Base-by-base conservation (phyloP, 2,329 filamentous ascomycete genomes). In the Sporothrix brasiliensis region DNA sequence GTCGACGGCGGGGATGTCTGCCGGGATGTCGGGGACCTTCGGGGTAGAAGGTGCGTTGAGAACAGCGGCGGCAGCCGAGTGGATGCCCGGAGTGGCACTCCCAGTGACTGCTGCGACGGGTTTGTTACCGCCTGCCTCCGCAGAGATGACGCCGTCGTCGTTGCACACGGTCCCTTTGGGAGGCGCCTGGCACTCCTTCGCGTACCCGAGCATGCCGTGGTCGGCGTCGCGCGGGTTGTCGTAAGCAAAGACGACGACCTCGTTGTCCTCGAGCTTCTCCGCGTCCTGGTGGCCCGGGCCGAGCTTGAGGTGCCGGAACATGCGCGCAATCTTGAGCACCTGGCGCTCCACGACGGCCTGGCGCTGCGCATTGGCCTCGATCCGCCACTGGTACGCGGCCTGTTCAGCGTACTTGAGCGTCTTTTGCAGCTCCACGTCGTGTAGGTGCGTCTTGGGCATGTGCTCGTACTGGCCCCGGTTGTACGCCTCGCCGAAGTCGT, bases 401-500 rank as follows among this genome's bases (percentile, higher is more conserved):
- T 47, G 41, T 41, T 30, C 21, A 3, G 13, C 39, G 11, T 63
- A 0, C n/a, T 47, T 60, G 7, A 19, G 13, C 16, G 16, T 24
- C 47, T 19, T 58, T 19, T 39, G 10, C 19, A 39, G 30, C 30
- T 61, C 21, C 3, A 41, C 30, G 4, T 68, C 53, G 16, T 58
- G 10, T 11, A 39, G 16, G 10, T 49, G 39, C 19, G 39, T 24
- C 65, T 56, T 56, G 65, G 13, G 14, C 49, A 68, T 69, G 60
- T 34, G 41, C 44, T n/a, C 21, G 27, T 69, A 30, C 6, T 24
- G 10, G 21, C 27, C 21, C 34, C 41, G 21, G 27, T n/a, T 60
- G 21, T 69, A 63, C 10, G n/a, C 5, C 16, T 72, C 68, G 21
- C 24, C 54, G 39, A 39, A 67, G 54, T 72, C 70, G 63, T 72